Base-by-base conservation (phyloP, 1,284 basidiomycete genomes). In the Ganoderma lucidum region DNA sequence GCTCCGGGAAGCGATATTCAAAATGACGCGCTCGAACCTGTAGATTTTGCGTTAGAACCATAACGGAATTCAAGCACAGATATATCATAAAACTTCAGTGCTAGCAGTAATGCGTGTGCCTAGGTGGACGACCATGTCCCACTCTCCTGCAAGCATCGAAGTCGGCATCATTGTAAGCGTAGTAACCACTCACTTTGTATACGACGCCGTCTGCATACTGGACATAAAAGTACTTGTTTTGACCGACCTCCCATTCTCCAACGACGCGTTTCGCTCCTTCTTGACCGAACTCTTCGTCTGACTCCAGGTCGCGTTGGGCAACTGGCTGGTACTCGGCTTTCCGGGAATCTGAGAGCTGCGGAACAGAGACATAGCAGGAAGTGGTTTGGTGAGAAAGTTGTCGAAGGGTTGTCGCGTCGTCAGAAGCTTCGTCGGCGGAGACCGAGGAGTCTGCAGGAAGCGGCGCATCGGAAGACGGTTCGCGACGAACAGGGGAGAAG, bases 141-240 rank as follows among this genome's bases (percentile, higher is more conserved):
- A 35, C 6, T 35, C 32, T 19, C 55, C 5, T 56, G 6, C 35
- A 39, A 12, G 37, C 35, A 32, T 19, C 19, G 32, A 56, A 56
- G 55, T 56, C 55, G 32, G 56, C 37, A 39, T 6, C 28, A 32
- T 15, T 55, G 17, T 15, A 6, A 41, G 1, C 8, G 19, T 30
- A 30, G 35, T 53, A 48, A 14, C 56, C 35, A 70, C 76, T 61
- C 72, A 92, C 93, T 81, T 85, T 89, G 73, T 86, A 84, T n/a
- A 86, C 83, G 35, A 88, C 84, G n/a, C 88, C 90, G 55, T 85
- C 85, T 62, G 80, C 78, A 71, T 84, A 86, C 55, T 87, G 84
- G 58, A 87, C 91, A 79, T 85, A 93, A 77, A 90, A 92, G 77
- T 84, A 90, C 19, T 81, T 77, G 30, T 77, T 76, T 28, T 73